Evolutionary conservation across 2,329 filamentous ascomycete genomes (phyloP), one percentile per base, ranked within the genome.

Genomic region (Cytospora mali): DNA sequence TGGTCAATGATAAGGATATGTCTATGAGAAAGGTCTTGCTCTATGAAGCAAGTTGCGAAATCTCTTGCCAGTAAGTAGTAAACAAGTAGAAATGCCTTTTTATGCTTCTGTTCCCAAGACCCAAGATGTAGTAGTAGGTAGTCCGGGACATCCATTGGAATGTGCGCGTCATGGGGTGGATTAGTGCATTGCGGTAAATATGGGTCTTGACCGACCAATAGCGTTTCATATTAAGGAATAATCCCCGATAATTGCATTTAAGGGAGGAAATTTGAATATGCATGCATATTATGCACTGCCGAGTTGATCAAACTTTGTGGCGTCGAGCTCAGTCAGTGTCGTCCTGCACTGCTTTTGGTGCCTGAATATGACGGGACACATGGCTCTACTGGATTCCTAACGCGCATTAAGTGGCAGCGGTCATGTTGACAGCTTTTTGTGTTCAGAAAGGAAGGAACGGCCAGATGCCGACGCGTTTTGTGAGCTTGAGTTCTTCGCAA

Each of bases 151-250:
- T 46, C 31, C 42, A 13, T 29, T 49, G 49, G 39, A 39, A 31
- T 63, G 58, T 66, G 60, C 65, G 64, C 64, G 66, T 64, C 64
- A 66, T 67, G 31, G 42, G 51, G 51, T 23, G 50, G 54, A 27
- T 54, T 27, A 60, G 33, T 48, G 33, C 2, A 18, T 10, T 46
- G 6, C n/a, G 42, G n/a, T 9, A 46, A 23, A 1, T 4, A n/a
- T 7, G n/a, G 42, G 21, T 29, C 58, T 54, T 39, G 35, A 39
- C 35, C 58, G 50, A 6, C 11, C 7, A 18, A 48, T 14, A 1
- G 21, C 18, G 14, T n/a, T 33, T n/a, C 49, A 6, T n/a, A n/a
- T n/a, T n/a, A 0, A 18, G 11, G 6, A 1, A 14, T 6, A 11
- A 2, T 16, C 51, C 42, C 42, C 55, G 61, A 1, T 63, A 60